Evolutionary conservation across 2,329 filamentous ascomycete species (phyloP), one percentile per base, ranked within the genome.

Genomic region (Neofusicoccum sp.): DNA sequence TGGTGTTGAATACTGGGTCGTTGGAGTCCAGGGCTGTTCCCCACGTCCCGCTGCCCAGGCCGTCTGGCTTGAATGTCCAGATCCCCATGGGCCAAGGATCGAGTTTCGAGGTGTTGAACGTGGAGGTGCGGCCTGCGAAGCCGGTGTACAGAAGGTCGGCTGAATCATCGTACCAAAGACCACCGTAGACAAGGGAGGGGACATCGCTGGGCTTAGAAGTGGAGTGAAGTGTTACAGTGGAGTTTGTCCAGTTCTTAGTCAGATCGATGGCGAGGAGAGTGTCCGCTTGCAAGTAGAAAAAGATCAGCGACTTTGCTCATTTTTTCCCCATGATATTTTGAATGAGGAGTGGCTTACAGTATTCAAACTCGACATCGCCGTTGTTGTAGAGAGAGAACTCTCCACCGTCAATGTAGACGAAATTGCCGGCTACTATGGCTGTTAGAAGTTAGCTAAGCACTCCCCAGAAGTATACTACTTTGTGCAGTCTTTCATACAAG

Each of bases 191-290:
- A 9, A 65, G 56, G 3, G 63, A 56, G 11, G 64, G 64, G 16
- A 61, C 58, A n/a, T 45, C 45, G n/a, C 29, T 36, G 2, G 64
- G 64, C 41, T 64, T 65, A 9, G 47, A 43, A 37, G 47, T 61
- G 3, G 64, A 61, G 4, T 56, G 37, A 14, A 65, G 22, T 9
- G 49, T 43, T 1, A 65, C 62, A 14, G 61, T 64, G 16, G 31
- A 29, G 41, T 65, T 65, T 29, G 62, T 64, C 61, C 61, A 65
- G 44, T 64, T 56, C n/a, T 64, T 44, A 3, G 44, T 45, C 31
- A 65, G 62, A 22, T 65, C 64, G 36, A 65, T 64, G 39, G 64
- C 37, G 8, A 65, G 48, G 12, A 65, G 62, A 2, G 64, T 65
- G 29, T 49, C 37, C 41, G 64, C 48, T 52, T 37, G 2, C 3